Evolutionary conservation across 768 basidiomycete species (phyloP).

Genomic region (Hericium erinaceus): DNA sequence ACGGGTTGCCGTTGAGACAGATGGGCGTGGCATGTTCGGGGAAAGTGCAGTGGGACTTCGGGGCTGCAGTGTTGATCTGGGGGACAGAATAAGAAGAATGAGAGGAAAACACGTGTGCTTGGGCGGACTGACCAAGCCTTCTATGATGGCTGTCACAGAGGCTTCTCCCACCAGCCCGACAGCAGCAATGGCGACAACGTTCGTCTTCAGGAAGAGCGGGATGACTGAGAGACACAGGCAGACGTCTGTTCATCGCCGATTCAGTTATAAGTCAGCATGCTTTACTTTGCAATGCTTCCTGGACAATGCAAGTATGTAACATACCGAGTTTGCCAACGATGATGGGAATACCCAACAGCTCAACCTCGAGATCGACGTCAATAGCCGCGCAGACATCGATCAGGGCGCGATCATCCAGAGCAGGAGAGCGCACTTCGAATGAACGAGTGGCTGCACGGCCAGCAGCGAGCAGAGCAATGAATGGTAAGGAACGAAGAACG

Average conservation of each 20-base stretch:
- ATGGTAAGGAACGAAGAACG: background rate
- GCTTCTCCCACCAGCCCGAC: constrained; percentile 23
- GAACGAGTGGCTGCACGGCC: constrained; percentile 1
- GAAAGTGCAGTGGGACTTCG: constrained; percentile 26
- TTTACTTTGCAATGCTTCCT: background rate
- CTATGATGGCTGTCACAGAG: constrained; percentile 23
- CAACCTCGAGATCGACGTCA: constrained; percentile 23
- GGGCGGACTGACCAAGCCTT: constrained; percentile 24
- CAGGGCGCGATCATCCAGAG: constrained; percentile 3
- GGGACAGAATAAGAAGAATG: background rate
- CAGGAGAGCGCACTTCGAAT: background rate
- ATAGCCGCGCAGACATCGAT: constrained; percentile 36
- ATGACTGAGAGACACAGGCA: constrained; percentile 37
- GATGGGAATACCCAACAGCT: constrained; percentile 17
- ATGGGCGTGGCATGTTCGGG: constrained; percentile 30
- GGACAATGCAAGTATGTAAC: constrained; percentile 10
- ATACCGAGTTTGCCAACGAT: constrained; percentile 21
- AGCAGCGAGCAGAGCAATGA: constrained; percentile 2
- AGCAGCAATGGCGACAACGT: constrained; percentile 22
- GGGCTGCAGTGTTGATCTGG: constrained; percentile 19
- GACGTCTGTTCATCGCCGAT: constrained; percentile 19
- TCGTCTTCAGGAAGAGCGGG: constrained; percentile 25
- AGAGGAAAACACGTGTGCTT: background rate
- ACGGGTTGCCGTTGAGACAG: constrained; percentile 30
- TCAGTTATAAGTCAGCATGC: background rate